Evolutionary conservation across 2,329 filamentous ascomycete species (phyloP).

Genomic region (Xylariaceae sp.): DNA sequence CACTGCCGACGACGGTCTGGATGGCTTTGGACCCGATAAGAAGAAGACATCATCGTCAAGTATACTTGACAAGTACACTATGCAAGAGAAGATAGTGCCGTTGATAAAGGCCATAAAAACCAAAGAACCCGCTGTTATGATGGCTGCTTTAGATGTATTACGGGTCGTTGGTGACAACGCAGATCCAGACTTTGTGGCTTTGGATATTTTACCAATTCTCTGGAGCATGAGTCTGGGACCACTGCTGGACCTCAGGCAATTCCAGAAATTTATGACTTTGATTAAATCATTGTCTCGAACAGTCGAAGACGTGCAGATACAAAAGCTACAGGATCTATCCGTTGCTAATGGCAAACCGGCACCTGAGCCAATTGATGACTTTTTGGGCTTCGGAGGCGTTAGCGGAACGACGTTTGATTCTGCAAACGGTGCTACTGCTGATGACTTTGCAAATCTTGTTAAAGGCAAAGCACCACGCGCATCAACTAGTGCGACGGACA

Average conservation of each 20-base stretch:
- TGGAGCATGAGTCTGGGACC: constrained; percentile 93
- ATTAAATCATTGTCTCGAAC: constrained; percentile 75
- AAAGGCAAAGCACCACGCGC: constrained; percentile 60
- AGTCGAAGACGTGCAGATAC: constrained; percentile 84
- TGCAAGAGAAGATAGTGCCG: constrained; percentile 95
- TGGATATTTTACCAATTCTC: constrained; percentile 83
- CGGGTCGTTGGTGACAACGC: constrained; percentile 76
- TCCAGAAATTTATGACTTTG: constrained; percentile 83
- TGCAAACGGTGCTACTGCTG: constrained; percentile 51
- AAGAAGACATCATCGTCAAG: constrained; percentile 65
- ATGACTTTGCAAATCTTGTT: constrained; percentile 86
- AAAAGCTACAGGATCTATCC: constrained; percentile 81
- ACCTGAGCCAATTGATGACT: constrained; percentile 56
- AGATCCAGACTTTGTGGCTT: constrained; percentile 86
- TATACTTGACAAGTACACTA: constrained; percentile 93
- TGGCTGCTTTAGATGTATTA: constrained; percentile 83
- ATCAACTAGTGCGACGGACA: constrained; percentile 39
- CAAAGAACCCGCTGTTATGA: constrained; percentile 96
- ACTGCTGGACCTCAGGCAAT: constrained; percentile 80
- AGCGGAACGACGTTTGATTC: constrained; percentile 56
- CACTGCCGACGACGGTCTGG: constrained; percentile 64
- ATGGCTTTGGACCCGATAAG: constrained; percentile 59
- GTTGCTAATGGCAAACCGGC: constrained; percentile 47
- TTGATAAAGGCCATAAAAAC: constrained; percentile 92
- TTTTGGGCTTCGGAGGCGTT: constrained; percentile 66